Evolutionary conservation across 768 basidiomycete species (phyloP).

Genomic region (Macrocybe gigantea): DNA sequence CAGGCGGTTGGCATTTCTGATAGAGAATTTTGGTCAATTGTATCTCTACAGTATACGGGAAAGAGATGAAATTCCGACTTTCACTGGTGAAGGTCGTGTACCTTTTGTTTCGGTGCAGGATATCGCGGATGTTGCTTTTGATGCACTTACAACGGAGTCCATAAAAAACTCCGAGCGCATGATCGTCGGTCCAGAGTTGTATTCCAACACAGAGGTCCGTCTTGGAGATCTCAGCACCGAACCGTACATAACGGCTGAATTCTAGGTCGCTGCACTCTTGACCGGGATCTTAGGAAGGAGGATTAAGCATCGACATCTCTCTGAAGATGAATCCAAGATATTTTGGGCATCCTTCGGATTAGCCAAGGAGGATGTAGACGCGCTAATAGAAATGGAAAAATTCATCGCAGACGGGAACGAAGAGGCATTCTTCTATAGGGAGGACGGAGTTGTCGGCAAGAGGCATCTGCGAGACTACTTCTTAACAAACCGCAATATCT

Average conservation of each 20-base stretch:
- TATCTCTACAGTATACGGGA: constrained; percentile 5
- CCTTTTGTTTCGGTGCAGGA: constrained; percentile 20
- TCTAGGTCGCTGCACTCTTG: constrained; percentile 21
- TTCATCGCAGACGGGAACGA: constrained; percentile 15
- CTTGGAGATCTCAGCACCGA: not conserved
- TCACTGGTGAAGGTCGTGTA: constrained; percentile 14
- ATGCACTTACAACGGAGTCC: constrained; percentile 19
- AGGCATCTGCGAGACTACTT: constrained; percentile 17
- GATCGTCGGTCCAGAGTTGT: constrained; percentile 26
- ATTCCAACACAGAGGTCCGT: constrained; percentile 24
- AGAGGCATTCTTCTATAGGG: constrained; percentile 11
- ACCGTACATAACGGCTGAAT: not conserved
- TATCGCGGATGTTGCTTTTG: constrained; percentile 19
- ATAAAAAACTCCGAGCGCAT: constrained; percentile 18
- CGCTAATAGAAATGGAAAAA: constrained; percentile 11
- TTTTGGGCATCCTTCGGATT: constrained; percentile 12
- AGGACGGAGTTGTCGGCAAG: constrained; percentile 19
- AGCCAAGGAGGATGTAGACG: constrained; percentile 10
- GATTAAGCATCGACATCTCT: constrained; percentile 19
- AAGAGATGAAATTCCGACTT: constrained; percentile 14
- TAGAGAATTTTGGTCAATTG: constrained; percentile 12
- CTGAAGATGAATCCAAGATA: constrained; percentile 13
- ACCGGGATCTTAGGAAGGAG: constrained; percentile 18
- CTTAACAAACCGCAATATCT: constrained; percentile 13
- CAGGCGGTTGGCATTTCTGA: not conserved